Conservation (phyloP, 2,329 filamentous ascomycete species). For the Colletotrichum australisinense region DNA sequence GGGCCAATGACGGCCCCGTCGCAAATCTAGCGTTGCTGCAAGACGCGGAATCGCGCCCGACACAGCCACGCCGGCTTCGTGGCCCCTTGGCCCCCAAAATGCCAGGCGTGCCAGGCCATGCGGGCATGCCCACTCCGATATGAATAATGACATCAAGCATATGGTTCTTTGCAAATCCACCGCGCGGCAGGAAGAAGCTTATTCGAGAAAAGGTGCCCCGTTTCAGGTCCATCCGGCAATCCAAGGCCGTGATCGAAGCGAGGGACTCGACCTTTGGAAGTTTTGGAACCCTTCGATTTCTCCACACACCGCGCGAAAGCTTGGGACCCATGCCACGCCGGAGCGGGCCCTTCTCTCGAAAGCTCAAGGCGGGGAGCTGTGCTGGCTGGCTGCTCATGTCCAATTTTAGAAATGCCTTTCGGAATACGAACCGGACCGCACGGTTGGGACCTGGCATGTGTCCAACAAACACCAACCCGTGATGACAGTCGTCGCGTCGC, state of each 20-base stretch:
- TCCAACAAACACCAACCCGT: not conserved
- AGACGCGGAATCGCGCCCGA: conserved; percentile 20
- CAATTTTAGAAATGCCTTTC: conserved; percentile 28
- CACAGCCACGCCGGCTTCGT: conserved; percentile 33
- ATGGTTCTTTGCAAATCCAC: conserved; percentile 14
- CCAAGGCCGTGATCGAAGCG: conserved; percentile 1
- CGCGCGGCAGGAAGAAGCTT: conserved; percentile 35
- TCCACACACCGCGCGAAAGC: conserved; percentile 14
- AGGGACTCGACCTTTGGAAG: not conserved
- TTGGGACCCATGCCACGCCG: not conserved
- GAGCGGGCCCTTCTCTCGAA: not conserved
- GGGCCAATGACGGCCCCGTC: conserved; percentile 14
- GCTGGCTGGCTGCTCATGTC: conserved; percentile 10
- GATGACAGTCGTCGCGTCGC: not conserved
- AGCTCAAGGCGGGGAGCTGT: not conserved
- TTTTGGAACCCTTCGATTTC: conserved; percentile 5
- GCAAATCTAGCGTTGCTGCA: conserved; percentile 8
- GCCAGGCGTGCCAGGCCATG: conserved; percentile 1
- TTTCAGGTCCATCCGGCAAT: conserved; percentile 6
- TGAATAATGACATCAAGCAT: conserved; percentile 23
- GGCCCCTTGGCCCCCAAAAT: conserved; percentile 16
- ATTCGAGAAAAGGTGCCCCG: conserved; percentile 27
- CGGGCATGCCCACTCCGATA: not conserved
- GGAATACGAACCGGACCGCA: conserved; percentile 27
- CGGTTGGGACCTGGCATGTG: conserved; percentile 10